These are phyloP conservation scores for Kwoniella shandongensis DNA, from an alignment of 768 basidiomycete genomes.

Conservation along the genomic window DNA sequence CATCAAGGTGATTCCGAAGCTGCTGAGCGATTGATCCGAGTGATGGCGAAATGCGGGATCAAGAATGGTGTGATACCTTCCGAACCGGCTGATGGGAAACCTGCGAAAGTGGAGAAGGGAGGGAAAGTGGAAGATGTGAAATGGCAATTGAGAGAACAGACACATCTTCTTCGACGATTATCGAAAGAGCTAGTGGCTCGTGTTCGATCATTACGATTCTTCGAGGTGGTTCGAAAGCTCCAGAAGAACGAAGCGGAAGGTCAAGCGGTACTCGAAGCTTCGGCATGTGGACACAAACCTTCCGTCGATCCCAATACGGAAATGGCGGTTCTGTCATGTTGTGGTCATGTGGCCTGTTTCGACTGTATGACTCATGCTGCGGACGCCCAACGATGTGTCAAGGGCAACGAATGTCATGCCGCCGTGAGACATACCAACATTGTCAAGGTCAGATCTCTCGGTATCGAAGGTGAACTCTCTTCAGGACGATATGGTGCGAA, in stretches of 20 bases:
- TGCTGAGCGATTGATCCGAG: slow-evolving; percentile 26
- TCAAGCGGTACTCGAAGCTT: slow-evolving; percentile 56
- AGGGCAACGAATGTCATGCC: slow-evolving; percentile 70
- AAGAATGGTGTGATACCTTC: slow-evolving; percentile 26
- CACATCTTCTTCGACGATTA: slow-evolving; percentile 78
- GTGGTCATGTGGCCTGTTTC: slow-evolving; percentile 83
- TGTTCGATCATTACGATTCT: slow-evolving; percentile 85
- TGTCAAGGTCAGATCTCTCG: slow-evolving; percentile 46
- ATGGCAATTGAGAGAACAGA: slow-evolving; percentile 83
- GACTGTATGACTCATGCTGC: slow-evolving; percentile 72
- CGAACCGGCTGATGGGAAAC: slow-evolving; percentile 61
- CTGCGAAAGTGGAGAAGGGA: slow-evolving; percentile 57
- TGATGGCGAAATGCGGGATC: slow-evolving; percentile 37
- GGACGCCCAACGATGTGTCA: slow-evolving; percentile 76
- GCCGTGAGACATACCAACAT: slow-evolving; percentile 63
- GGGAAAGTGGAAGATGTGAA: slow-evolving; percentile 60
- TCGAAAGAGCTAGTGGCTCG: slow-evolving; percentile 87
- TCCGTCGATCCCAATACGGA: slow-evolving; percentile 49
- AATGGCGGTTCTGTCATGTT: slow-evolving; percentile 81
- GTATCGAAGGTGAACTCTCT: slow-evolving; percentile 45
- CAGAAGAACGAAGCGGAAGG: slow-evolving; percentile 67
- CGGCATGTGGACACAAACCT: slow-evolving; percentile 55
- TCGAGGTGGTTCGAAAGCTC: slow-evolving; percentile 79
- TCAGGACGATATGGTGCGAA: slow-evolving; percentile 52
- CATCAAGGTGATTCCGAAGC: slow-evolving; percentile 45